Evolutionary conservation across 2,329 filamentous ascomycete genomes (phyloP).

Genomic region (Botrytis pseudocinerea): DNA sequence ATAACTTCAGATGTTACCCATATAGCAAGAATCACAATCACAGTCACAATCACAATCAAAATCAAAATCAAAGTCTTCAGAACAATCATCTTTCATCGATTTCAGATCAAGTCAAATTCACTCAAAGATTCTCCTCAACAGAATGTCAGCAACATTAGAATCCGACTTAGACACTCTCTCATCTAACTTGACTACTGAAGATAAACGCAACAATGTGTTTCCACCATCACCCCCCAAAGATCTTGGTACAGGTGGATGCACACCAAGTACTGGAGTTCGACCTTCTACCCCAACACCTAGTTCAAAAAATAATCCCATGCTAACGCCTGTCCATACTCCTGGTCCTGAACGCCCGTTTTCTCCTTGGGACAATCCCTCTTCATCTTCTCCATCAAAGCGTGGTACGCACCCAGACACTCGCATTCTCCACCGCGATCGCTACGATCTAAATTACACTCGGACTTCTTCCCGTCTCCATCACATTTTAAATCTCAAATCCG

Average conservation of each 20-base stretch:
- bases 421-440: neutral
- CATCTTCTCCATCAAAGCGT: too few species aligned
- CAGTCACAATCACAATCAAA: too few species aligned
- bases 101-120: neutral
- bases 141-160: neutral
- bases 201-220: neutral
- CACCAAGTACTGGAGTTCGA: neutral
- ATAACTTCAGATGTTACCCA: too few species aligned
- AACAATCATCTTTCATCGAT: neutral
- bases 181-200: rapidly evolving
- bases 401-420: neutral
- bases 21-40: neutral
- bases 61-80: neutral
- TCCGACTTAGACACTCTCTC: too few species aligned
- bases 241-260: neutral
- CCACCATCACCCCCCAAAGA: too few species aligned
- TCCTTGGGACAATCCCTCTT: too few species aligned
- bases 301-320: neutral
- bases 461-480: neutral
- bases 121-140: neutral
- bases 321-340: neutral
- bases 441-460: neutral
- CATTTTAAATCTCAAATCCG: too few species aligned
- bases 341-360: too few species aligned
- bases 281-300: neutral